Conservation (phyloP, 345 rosid genomes). For the Lumnitzera littorea region DNA sequence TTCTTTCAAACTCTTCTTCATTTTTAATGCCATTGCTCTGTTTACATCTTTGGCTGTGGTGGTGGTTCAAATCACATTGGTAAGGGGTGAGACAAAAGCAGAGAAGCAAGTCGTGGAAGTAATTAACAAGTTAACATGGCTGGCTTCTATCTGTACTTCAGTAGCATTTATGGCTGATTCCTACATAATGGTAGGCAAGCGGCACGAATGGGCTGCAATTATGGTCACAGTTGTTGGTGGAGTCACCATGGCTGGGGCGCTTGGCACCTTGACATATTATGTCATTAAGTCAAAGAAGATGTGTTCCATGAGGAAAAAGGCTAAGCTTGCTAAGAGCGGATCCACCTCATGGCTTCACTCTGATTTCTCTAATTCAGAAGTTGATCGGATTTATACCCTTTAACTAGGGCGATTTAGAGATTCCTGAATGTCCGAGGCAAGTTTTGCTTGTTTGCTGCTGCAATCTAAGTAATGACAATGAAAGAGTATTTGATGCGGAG, state of each 20-base stretch:
- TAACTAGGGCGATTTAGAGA: background rate
- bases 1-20: constrained; percentile 8
- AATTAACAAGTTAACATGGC: constrained; percentile 13
- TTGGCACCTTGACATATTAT: constrained; percentile 18
- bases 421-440: too few relatives aligned
- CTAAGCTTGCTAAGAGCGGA: constrained; percentile 12
- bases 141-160: constrained; percentile 10
- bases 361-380: constrained; percentile 17
- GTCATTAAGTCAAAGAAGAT: constrained; percentile 17
- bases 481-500: too few relatives aligned
- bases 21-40: constrained; percentile 9
- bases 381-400: constrained; percentile 15
- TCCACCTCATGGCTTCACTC: constrained; percentile 15
- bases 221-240: constrained; percentile 15
- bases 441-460: too few relatives aligned
- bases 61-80: constrained; percentile 13
- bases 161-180: constrained; percentile 14
- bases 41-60: constrained; percentile 14
- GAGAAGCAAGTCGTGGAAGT: constrained; percentile 12
- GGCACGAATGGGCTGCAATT: constrained; percentile 17
- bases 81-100: constrained; percentile 10
- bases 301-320: constrained; percentile 13
- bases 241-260: constrained; percentile 20
- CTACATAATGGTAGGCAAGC: constrained; percentile 5
- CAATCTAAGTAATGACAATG: too few relatives aligned